Base-by-base conservation (phyloP, 73 alveolate species). In the Symbiodinium natans region DNA sequence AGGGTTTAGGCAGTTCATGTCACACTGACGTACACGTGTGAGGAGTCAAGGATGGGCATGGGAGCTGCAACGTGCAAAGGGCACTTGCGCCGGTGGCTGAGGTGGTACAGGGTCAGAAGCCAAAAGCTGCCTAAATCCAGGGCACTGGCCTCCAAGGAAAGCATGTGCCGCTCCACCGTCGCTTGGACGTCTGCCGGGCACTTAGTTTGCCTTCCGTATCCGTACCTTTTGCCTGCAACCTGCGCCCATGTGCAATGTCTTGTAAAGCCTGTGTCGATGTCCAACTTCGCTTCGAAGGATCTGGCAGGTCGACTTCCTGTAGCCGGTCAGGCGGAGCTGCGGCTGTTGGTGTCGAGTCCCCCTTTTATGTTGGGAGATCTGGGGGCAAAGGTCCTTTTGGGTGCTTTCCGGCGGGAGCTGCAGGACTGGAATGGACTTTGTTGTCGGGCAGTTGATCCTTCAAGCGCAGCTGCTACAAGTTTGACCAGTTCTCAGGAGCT, bases 31-130 rank as follows among this genome's bases (percentile, higher is more conserved):
- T n/a, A n/a, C n/a, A n/a, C n/a, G n/a, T n/a, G n/a, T 36, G 41
- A 90, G 96, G 96, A 90, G 96, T 73, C 96, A 90, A 68, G 96
- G 96, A 31, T 90, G 96, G 96, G 96, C 96, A 3, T 90, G 96
- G 96, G 96, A 90, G 87, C 34, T 90, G 38, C 71, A 90, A 54
- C 96, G 96, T 2, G 96, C 96, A 29, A 90, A 73, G 52, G 77
- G 96, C 31, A 84, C 96, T 2, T 90, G 96, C 36, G 96, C 54
- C 63, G 11, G 5, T 11, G 38, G 48, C 96, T 71, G 75, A 90
- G 25, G 25, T 68, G n/a, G n/a, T 82, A 25, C 38, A 0, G 15
- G 27, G 33, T 46, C 59, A 6, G 59, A 46, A 9, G 59, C 59
- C 6, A 13, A 46, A 46, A 46, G 48, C 33, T 75, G 11, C 8